A percentile compares a stretch with the other conserved stretches of the same genome.
These are phyloP conservation scores for Rhodotorula diobovata DNA, from an alignment of 768 basidiomycete species.

Conservation along the genomic window DNA sequence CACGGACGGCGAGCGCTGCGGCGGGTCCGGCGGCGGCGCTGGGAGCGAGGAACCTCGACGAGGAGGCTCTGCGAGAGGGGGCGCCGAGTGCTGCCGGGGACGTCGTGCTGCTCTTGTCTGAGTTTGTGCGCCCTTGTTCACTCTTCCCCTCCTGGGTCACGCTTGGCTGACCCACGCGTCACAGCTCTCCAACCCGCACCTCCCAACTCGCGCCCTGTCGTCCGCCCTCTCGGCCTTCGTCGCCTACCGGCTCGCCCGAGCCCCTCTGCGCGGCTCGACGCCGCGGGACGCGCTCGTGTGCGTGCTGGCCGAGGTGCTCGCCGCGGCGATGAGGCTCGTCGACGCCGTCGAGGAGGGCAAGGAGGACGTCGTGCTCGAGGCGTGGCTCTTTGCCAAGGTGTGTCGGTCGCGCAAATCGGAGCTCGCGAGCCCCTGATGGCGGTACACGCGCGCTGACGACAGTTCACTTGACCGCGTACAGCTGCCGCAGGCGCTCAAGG, in stretches of 20 bases:
- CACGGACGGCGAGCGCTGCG: too few relatives aligned
- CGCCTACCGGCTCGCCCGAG: neutral
- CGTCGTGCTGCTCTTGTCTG: neutral
- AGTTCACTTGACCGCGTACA: too few relatives aligned
- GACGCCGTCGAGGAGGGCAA: neutral
- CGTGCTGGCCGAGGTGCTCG: neutral
- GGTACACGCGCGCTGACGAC: too few relatives aligned
- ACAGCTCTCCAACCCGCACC: neutral
- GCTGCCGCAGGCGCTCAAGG: neutral
- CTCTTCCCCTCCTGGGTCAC: neutral
- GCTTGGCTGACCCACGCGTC: neutral
- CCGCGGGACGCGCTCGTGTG: neutral
- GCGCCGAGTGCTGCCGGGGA: neutral
- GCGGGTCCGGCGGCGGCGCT: too few relatives aligned
- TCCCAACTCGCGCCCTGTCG: neutral
- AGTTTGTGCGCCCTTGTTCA: too few relatives aligned
- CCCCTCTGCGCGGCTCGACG: neutral
- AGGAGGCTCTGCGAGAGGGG: neutral
- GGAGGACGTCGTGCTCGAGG: neutral
- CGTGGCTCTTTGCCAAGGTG: slow-evolving; percentile 1
- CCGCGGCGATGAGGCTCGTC: neutral
- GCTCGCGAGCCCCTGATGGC: too few relatives aligned
- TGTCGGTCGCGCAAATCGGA: too few relatives aligned
- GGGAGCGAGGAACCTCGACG: neutral
- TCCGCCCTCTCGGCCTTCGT: neutral